A percentile compares a stretch with the other conserved stretches of the same genome.
Evolutionary conservation across 2,329 filamentous ascomycete species (phyloP).

Genomic region (Ophiostoma ulmi): DNA sequence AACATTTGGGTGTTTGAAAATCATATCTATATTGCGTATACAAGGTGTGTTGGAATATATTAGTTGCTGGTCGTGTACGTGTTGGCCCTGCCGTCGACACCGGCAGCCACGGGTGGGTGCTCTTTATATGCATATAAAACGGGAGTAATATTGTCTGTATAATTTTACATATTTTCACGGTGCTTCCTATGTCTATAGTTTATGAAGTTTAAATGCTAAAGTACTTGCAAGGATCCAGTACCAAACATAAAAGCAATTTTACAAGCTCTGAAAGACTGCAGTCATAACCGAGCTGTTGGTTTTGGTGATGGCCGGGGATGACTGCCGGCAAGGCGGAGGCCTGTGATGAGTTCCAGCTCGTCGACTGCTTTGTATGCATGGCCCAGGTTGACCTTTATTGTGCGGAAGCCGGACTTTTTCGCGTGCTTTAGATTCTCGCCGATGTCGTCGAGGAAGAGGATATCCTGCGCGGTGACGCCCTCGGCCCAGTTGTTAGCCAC

Average conservation of each 20-base stretch:
- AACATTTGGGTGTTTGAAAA: neutral
- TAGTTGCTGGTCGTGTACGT: too few species aligned
- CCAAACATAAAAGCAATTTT: neutral
- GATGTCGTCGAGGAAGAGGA: constrained; percentile 90
- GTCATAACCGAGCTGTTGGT: constrained; percentile 43
- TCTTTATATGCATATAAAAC: too few species aligned
- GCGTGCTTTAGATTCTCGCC: constrained; percentile 85
- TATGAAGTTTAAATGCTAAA: neutral
- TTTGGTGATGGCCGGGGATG: constrained; percentile 41
- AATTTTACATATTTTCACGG: too few species aligned
- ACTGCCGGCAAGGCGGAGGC: constrained; percentile 55
- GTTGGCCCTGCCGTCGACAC: too few species aligned
- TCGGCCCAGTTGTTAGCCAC: constrained; percentile 42
- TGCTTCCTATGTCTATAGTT: neutral
- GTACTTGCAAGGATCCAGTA: neutral
- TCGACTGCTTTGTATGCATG: constrained; percentile 74
- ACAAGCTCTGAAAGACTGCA: neutral
- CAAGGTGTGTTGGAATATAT: neutral
- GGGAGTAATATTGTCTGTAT: too few species aligned
- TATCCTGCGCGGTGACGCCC: constrained; percentile 57
- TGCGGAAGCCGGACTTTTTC: constrained; percentile 67
- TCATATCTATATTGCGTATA: neutral
- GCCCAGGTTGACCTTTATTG: constrained; percentile 79
- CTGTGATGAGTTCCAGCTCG: constrained; percentile 70
- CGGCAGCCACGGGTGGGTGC: too few species aligned